Conservation (phyloP, 768 basidiomycete species). For the Pleurotus sapidus region DNA sequence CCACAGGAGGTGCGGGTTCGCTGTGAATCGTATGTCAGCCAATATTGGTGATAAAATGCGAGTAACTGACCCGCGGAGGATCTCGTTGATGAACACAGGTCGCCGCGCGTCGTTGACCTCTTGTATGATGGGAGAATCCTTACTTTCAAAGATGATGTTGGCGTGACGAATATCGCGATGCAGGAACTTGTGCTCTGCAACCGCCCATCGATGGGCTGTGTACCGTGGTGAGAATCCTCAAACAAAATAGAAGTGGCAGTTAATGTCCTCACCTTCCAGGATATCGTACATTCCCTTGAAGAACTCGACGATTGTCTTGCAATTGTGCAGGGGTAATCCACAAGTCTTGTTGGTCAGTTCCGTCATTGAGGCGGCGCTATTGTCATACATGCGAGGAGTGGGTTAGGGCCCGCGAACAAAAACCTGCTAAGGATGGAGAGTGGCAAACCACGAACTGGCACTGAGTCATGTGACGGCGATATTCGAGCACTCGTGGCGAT, state of each 20-base stretch:
- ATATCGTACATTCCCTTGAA: conserved; percentile 5
- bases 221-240: not conserved
- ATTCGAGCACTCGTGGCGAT: too few relatives aligned
- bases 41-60: not conserved
- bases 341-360: not conserved
- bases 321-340: not conserved
- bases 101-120: not conserved
- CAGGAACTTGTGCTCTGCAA: not conserved
- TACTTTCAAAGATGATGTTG: not conserved
- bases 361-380: not conserved
- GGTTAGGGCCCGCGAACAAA: too few relatives aligned
- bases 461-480: too few relatives aligned
- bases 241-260: too few relatives aligned
- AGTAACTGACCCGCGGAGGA: not conserved
- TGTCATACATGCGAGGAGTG: too few relatives aligned
- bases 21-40: not conserved
- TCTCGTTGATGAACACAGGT: not conserved
- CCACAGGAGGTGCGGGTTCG: not conserved
- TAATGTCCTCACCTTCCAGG: not conserved
- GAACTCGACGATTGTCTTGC: not conserved
- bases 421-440: too few relatives aligned
- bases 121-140: not conserved
- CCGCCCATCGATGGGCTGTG: not conserved
- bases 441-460: too few relatives aligned
- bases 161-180: conserved; percentile 1